Conservation (phyloP, 2,329 filamentous ascomycete species). For the Falciphora oryzae region DNA sequence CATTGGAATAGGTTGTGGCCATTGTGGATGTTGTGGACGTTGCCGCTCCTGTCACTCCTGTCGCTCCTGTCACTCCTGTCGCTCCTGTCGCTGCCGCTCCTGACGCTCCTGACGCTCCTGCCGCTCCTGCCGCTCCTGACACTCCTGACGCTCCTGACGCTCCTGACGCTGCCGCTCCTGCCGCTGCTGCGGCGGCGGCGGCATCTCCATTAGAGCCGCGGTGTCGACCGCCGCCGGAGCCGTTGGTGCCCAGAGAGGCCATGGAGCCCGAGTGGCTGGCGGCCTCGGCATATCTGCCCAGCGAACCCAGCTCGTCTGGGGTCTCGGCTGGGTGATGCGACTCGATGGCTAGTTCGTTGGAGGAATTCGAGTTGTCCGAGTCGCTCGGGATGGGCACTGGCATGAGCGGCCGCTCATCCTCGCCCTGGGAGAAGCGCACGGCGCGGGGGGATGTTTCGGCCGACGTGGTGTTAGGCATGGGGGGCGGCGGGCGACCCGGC, state of each 20-base stretch:
- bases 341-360: conserved; percentile 39
- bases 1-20: conserved; percentile 25
- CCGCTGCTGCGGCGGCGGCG: conserved; percentile 5
- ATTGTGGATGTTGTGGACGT: conserved; percentile 17
- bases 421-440: conserved; percentile 50
- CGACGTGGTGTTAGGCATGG: conserved; percentile 23
- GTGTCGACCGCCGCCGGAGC: conserved; percentile 31
- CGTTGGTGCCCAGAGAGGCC: conserved; percentile 38
- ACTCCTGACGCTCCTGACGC: too few species aligned
- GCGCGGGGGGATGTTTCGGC: conserved; percentile 48
- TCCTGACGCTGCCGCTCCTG: too few species aligned
- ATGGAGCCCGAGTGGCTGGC: conserved; percentile 34
- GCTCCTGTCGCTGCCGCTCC: too few species aligned
- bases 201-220: conserved; percentile 24
- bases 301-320: conserved; percentile 41
- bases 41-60: conserved; percentile 15
- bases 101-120: too few species aligned
- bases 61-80: too few species aligned
- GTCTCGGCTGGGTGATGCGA: conserved; percentile 40
- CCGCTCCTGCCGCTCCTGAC: too few species aligned
- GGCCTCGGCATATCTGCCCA: conserved; percentile 38
- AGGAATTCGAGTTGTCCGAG: conserved; percentile 43
- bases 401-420: conserved; percentile 34
- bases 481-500: too few species aligned
- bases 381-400: conserved; percentile 33